A percentile compares a stretch with the other conserved stretches of the same genome.
These are phyloP conservation scores for Thelonectria olida DNA, from an alignment of 2,329 filamentous ascomycete species.

Conservation along the genomic window DNA sequence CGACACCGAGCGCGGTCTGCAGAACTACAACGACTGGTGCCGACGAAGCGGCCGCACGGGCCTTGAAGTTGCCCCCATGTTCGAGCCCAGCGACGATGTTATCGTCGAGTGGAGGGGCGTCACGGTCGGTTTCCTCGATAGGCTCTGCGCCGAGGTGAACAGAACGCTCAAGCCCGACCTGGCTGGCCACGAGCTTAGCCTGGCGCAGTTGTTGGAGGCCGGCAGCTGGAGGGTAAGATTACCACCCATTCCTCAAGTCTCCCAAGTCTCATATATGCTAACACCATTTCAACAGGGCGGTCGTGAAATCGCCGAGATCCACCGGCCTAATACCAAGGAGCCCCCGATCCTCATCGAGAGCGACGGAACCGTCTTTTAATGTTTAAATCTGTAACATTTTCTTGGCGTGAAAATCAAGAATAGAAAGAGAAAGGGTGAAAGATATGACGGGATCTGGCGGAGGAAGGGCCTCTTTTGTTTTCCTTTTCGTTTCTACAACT, in stretches of 20 bases:
- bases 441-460: slow-evolving; percentile 4
- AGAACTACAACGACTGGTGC: slow-evolving; percentile 71
- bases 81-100: slow-evolving; percentile 67
- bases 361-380: slow-evolving; percentile 93
- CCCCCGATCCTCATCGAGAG: slow-evolving; percentile 96
- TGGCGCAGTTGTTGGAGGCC: slow-evolving; percentile 92
- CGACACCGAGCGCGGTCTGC: slow-evolving; percentile 76
- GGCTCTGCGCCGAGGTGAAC: slow-evolving; percentile 60
- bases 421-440: slow-evolving; percentile 24
- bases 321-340: slow-evolving; percentile 94
- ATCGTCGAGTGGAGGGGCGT: slow-evolving; percentile 74
- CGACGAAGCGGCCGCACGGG: slow-evolving; percentile 73
- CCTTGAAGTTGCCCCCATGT: slow-evolving; percentile 65
- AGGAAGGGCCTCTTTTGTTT: slow-evolving; percentile 11
- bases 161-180: slow-evolving; percentile 73
- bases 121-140: slow-evolving; percentile 68
- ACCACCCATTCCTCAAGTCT: neutral
- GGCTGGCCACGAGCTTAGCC: slow-evolving; percentile 74
- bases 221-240: slow-evolving; percentile 93
- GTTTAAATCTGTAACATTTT: slow-evolving; percentile 11
- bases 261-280: neutral
- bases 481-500: neutral
- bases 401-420: neutral
- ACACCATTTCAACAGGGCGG: slow-evolving; percentile 70
- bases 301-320: slow-evolving; percentile 94